Evolutionary conservation across 345 rosid species (phyloP).

Genomic region (Euphorbia lathyris): DNA sequence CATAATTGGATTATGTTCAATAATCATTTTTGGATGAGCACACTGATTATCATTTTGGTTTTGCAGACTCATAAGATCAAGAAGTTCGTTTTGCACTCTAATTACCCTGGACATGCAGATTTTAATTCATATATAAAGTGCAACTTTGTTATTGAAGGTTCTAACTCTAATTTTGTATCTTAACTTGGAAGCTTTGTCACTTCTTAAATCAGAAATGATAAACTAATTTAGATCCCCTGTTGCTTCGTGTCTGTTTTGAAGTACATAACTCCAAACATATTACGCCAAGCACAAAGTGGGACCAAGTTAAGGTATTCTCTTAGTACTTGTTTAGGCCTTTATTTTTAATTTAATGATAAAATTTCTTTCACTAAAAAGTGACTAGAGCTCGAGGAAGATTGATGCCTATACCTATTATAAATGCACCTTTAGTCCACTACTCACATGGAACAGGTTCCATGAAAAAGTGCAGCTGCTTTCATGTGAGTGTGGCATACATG

Average conservation of each 20-base stretch:
- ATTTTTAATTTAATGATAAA: neutral
- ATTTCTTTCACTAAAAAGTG: neutral
- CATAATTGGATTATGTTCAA: neutral
- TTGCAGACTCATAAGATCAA: slow-evolving; percentile 86
- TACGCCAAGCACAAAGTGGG: slow-evolving; percentile 88
- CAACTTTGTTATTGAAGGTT: slow-evolving; percentile 75
- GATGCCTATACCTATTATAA: neutral
- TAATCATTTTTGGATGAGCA: neutral
- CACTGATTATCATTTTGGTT: slow-evolving; percentile 16
- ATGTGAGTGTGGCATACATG: no score
- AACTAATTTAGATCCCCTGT: slow-evolving; percentile 14
- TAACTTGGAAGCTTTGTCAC: slow-evolving; percentile 5
- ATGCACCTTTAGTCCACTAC: neutral
- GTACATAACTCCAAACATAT: slow-evolving; percentile 56
- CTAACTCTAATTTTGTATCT: slow-evolving; percentile 23
- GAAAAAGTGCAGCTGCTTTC: neutral
- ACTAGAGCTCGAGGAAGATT: neutral
- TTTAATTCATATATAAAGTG: slow-evolving; percentile 94
- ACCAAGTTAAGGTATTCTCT: slow-evolving; percentile 80
- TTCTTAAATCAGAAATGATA: slow-evolving; percentile 3
- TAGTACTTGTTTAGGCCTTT: neutral
- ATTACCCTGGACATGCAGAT: slow-evolving; percentile 98
- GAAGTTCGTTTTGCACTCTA: slow-evolving; percentile 92
- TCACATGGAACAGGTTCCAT: neutral
- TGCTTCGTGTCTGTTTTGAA: slow-evolving; percentile 46